Conservation (phyloP, 768 basidiomycete species). For the Lentinula sp. region DNA sequence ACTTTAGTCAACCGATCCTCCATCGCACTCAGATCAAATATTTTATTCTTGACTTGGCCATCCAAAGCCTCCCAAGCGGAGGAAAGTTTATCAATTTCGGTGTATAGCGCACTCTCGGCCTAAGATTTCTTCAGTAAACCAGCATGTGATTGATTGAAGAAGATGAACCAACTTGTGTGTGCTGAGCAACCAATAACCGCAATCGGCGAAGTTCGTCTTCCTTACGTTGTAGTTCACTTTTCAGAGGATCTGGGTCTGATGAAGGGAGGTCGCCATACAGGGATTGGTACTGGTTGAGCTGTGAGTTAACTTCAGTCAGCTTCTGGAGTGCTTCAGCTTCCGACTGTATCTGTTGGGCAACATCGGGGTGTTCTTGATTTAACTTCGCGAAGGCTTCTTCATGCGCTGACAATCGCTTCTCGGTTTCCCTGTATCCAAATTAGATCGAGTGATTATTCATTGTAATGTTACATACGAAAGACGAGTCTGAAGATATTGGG, state of each 20-base stretch:
- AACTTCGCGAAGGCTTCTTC: conserved; percentile 46
- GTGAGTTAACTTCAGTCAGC: conserved; percentile 34
- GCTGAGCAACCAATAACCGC: conserved; percentile 58
- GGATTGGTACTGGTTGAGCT: conserved; percentile 56
- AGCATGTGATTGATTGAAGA: background rate
- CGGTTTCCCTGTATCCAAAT: conserved; percentile 37
- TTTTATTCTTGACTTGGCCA: conserved; percentile 74
- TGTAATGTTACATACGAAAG: conserved; percentile 39
- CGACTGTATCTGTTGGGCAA: conserved; percentile 38
- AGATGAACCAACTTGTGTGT: conserved; percentile 45
- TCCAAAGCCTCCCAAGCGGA: conserved; percentile 84
- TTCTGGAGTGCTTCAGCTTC: conserved; percentile 47
- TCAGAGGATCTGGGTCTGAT: conserved; percentile 49
- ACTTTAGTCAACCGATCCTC: conserved; percentile 70
- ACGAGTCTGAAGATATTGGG: conserved; percentile 46
- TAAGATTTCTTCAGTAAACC: conserved; percentile 18
- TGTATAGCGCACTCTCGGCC: conserved; percentile 72
- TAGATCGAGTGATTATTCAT: conserved; percentile 11
- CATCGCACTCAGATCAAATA: conserved; percentile 68
- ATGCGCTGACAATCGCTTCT: conserved; percentile 41
- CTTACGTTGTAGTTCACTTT: conserved; percentile 52
- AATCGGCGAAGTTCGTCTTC: conserved; percentile 63
- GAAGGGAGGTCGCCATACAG: conserved; percentile 54
- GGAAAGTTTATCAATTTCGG: conserved; percentile 82
- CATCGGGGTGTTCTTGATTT: conserved; percentile 46